Percentiles rank a stretch among this genome's conserved stretches.
Conservation (phyloP, 768 basidiomycete genomes). For the Flagelloscypha sp. region DNA sequence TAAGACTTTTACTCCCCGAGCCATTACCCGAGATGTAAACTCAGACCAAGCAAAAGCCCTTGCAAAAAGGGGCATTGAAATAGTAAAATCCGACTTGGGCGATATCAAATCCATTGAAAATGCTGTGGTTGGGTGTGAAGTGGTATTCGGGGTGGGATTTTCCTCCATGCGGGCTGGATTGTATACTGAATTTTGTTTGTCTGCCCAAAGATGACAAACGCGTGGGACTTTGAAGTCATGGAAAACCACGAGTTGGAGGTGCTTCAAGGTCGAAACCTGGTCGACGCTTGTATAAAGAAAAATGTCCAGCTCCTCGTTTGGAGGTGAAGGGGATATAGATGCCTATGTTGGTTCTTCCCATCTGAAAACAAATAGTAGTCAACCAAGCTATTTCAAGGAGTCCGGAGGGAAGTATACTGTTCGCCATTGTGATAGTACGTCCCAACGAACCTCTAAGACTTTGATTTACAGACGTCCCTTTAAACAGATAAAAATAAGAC, state of each 20-base stretch:
- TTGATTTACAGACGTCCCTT: not conserved
- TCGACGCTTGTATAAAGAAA: conserved; percentile 17
- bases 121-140: conserved; percentile 12
- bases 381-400: too few species aligned
- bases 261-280: conserved; percentile 20
- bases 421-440: conserved; percentile 19
- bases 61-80: conserved; percentile 7
- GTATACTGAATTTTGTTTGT: not conserved
- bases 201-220: conserved; percentile 25
- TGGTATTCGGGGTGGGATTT: conserved; percentile 12
- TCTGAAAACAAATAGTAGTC: too few species aligned
- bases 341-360: too few species aligned
- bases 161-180: not conserved
- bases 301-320: conserved; percentile 21
- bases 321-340: too few species aligned
- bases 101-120: conserved; percentile 9
- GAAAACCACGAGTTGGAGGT: conserved; percentile 15
- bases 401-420: conserved; percentile 12
- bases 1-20: conserved; percentile 14
- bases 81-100: conserved; percentile 11
- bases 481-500: conserved; percentile 10
- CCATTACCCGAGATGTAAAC: conserved; percentile 9
- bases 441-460: not conserved
- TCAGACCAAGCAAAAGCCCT: conserved; percentile 8
- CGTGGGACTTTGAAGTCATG: conserved; percentile 14